Base-by-base conservation (phyloP, 129 eudicot species). In the Flaveria brownii region DNA sequence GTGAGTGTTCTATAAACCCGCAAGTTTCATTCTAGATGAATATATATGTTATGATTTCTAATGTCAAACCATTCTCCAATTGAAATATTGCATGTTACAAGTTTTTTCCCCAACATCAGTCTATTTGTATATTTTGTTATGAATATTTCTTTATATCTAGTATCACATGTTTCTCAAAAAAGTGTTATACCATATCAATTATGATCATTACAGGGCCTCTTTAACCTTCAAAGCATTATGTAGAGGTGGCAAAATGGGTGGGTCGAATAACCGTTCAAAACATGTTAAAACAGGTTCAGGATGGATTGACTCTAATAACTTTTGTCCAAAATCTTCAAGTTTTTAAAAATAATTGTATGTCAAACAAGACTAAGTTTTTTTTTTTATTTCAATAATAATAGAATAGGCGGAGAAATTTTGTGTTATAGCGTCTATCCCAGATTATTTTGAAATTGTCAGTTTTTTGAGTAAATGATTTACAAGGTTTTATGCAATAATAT, bases 1-100 rank as follows among this genome's bases (percentile, higher is more conserved):
- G 84, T 73, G 72, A 90, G 98, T 85, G 30, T 66, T 84, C 64
- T 43, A 64, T 61, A 64, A 78, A 13, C 78, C 78, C 41, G 74
- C 56, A 56, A 71, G 33, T 80, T 75, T 47, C 67, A 60, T 68
- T 63, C 22, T 76, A 33, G 45, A 23, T 23, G 74, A 26, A 23
- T 15, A 13, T 36, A 70, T 12, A n/a, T 41, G 6, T 9, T 6
- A 42, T 17, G 72, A 68, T 14, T 68, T 42, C 72, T 42, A 41
- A 18, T 42, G 54, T 43, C 17, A 68, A 17, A 20, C 26, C 54
- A 45, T 17, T 42, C 55, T 43, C 36, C 39, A 43, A 20, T 20
- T 55, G 11, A 8, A 26, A 15, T 15, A 30, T 6, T 63, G 45
- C 6, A 15, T 43, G 7, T 42, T 60, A 60, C 2, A 60, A 57